Evolutionary conservation across 129 eudicot species (phyloP), one percentile per base, ranked within the genome.

Genomic region (Cynara cardunculus): DNA sequence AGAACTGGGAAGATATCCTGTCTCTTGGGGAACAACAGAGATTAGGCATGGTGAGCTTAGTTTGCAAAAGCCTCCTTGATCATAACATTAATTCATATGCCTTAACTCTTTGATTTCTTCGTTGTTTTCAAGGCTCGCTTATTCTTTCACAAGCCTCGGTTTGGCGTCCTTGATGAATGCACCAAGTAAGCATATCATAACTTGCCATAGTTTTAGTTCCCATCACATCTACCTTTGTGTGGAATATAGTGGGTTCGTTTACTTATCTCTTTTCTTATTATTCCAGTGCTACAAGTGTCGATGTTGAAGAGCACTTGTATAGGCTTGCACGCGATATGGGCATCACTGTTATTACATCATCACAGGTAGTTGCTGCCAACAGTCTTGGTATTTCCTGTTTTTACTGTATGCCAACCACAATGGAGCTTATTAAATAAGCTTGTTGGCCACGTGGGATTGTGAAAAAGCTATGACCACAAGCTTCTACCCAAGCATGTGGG

Each of bases 21-120:
- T 95, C 99, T 76, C 97, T 92, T 76, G 99, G 99, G 16, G 99
- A 95, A 79, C 99, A 95, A 80, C 99, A 95, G 83, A 87, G 99
- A 79, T 31, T 95, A 72, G 99, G 97, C 85, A 95, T 95, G 97
- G 97, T 92, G 80, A 87, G 97, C 31, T 81, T 46, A 69, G 87
- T 25, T 74, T 68, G 37, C 6, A 31, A 12, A 5, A 46, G 25
- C 46, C 71, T 61, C n/a, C n/a, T 59, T 31, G 16, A 13, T 22
- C 59, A 73, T 72, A 44, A 5, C n/a, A 10, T 71, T 7, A 1
- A 31, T 37, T 62, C 27, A 10, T 44, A 25, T 24, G 56, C 10
- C 46, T 85, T 22, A 32, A 46, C 34, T 27, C 62, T 24, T 78
- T 66, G 62, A 21, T 69, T 64, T 27, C 1, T 66, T 77, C 46